These are phyloP conservation scores for Penicillium sp. DNA, from an alignment of 2,329 filamentous ascomycete species.

Conservation along the genomic window DNA sequence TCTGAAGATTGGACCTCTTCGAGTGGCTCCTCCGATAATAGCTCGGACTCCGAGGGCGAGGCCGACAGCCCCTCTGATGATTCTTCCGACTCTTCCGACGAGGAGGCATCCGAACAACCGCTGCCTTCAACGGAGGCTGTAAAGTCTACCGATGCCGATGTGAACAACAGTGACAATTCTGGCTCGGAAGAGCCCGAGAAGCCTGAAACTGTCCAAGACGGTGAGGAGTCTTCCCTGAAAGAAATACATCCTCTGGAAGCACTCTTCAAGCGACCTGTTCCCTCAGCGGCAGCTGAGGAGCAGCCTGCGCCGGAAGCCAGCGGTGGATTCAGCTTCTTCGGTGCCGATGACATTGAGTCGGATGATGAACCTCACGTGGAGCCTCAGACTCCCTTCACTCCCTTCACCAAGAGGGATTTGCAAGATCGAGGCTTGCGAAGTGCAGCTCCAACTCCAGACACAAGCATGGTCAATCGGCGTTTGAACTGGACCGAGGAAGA, in stretches of 20 bases:
- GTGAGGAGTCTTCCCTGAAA: constrained; percentile 42
- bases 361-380: constrained; percentile 47
- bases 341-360: constrained; percentile 50
- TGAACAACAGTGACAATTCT: constrained; percentile 8
- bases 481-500: constrained; percentile 31
- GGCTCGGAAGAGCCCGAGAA: constrained; percentile 8
- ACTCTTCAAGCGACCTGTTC: constrained; percentile 74
- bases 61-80: constrained; percentile 25
- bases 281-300: constrained; percentile 33
- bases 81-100: constrained; percentile 29
- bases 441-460: constrained; percentile 92
- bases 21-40: constrained; percentile 35
- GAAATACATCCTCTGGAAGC: constrained; percentile 84
- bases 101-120: constrained; percentile 16
- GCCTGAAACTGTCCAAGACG: constrained; percentile 10
- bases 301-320: constrained; percentile 44
- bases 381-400: constrained; percentile 83
- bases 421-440: constrained; percentile 68
- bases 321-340: constrained; percentile 78
- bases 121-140: constrained; percentile 4
- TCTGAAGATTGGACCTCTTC: constrained; percentile 39
- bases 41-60: constrained; percentile 27
- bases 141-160: constrained; percentile 8
- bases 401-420: constrained; percentile 76
- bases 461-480: constrained; percentile 64